Evolutionary conservation across 371 early-diverging fungal species (phyloP).

Genomic region (Mucor irregularis): DNA sequence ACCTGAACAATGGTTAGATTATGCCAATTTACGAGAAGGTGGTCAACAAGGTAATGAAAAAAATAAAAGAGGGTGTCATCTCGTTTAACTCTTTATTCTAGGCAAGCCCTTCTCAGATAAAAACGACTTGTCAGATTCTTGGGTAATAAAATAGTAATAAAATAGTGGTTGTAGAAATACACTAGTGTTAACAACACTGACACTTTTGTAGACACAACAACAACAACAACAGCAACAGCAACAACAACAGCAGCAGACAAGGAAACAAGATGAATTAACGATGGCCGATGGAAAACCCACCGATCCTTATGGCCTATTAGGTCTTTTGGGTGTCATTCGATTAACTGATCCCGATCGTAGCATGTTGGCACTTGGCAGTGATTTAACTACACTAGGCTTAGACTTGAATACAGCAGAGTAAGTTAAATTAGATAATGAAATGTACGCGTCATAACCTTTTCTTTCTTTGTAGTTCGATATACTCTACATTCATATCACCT

Average conservation of each 20-base stretch:
- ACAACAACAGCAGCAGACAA: constrained; percentile 1
- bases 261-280: constrained; percentile 22
- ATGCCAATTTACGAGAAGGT: constrained; percentile 35
- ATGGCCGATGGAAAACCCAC: constrained; percentile 22
- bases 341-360: constrained; percentile 72
- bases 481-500: constrained; percentile 82
- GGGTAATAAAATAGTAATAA: too few relatives aligned
- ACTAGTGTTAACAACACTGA: too few relatives aligned
- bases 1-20: constrained; percentile 43
- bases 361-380: constrained; percentile 74
- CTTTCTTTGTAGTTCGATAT: constrained; percentile 54
- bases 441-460: not conserved
- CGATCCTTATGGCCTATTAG: constrained; percentile 66
- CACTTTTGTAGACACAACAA: constrained; percentile 2
- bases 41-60: constrained; percentile 14
- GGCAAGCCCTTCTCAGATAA: constrained; percentile 26
- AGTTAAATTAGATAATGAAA: constrained; percentile 14
- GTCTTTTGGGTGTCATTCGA: constrained; percentile 75
- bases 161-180: too few relatives aligned
- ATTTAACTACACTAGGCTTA: constrained; percentile 78
- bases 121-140: constrained; percentile 22
- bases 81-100: not conserved
- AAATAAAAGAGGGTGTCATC: not conserved
- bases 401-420: constrained; percentile 74
- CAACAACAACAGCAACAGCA: not conserved